Conservation (phyloP, 2,329 filamentous ascomycete species). For the Cadophora malorum region DNA sequence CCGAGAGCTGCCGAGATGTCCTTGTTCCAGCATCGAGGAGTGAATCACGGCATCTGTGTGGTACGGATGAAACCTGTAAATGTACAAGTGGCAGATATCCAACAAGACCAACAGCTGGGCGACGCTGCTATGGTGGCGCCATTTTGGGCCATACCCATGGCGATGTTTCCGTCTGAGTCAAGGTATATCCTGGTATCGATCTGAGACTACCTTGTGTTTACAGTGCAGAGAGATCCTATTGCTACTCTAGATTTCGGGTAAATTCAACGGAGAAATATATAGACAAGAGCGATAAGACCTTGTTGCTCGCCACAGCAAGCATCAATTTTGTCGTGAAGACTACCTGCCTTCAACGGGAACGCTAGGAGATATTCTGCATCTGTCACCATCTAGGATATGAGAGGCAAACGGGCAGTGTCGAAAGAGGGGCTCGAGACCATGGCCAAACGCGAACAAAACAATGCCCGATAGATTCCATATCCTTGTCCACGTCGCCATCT, state of each 20-base stretch:
- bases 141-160: neutral
- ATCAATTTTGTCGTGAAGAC: neutral
- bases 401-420: neutral
- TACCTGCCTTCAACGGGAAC: too few species aligned
- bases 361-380: neutral
- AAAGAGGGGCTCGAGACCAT: constrained; percentile 13
- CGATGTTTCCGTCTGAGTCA: neutral
- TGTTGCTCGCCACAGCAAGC: neutral
- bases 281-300: neutral
- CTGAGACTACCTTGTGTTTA: neutral
- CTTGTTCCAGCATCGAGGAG: neutral
- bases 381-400: neutral
- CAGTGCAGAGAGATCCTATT: neutral
- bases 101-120: neutral
- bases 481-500: neutral
- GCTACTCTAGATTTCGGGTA: neutral
- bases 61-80: constrained; percentile 11
- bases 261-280: neutral
- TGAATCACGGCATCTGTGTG: neutral
- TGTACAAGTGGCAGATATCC: neutral
- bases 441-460: constrained; percentile 15
- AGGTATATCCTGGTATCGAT: neutral
- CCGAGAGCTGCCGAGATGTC: neutral
- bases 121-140: neutral
- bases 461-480: neutral